Evolutionary conservation across 2,329 filamentous ascomycete species (phyloP).

Genomic region (Chaetomium sp.): DNA sequence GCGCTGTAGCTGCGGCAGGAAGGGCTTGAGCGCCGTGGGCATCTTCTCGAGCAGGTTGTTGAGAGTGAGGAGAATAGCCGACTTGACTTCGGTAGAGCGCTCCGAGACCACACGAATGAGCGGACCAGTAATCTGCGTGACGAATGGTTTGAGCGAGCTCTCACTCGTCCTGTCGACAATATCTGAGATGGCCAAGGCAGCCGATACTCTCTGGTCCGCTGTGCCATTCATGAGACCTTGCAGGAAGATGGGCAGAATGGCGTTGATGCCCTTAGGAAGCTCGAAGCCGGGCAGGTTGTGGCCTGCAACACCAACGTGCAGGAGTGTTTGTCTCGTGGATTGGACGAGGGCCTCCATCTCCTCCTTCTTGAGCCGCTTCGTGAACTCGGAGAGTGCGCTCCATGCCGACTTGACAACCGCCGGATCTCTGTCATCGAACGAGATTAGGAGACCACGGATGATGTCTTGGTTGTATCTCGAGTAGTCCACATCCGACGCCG

Average conservation of each 20-base stretch:
- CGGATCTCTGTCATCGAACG: constrained; percentile 83
- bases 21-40: constrained; percentile 90
- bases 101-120: constrained; percentile 98
- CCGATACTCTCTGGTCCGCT: constrained; percentile 85
- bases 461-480: constrained; percentile 96
- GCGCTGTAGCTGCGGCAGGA: constrained; percentile 92
- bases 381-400: constrained; percentile 83
- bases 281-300: constrained; percentile 84
- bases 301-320: constrained; percentile 85
- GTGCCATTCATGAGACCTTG: constrained; percentile 98
- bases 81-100: constrained; percentile 92
- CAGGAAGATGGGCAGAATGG: constrained; percentile 92
- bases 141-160: constrained; percentile 86
- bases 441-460: constrained; percentile 84
- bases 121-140: constrained; percentile 96
- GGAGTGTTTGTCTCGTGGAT: constrained; percentile 82
- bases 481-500: constrained; percentile 79
- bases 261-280: constrained; percentile 95
- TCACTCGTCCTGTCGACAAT: constrained; percentile 91
- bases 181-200: constrained; percentile 91
- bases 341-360: constrained; percentile 94
- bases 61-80: constrained; percentile 88
- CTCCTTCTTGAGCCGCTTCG: constrained; percentile 88
- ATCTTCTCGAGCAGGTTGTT: constrained; percentile 98
- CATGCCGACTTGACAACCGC: constrained; percentile 88